Conservation (phyloP, 441 rosid genomes). For the Erysimum pusillum region DNA sequence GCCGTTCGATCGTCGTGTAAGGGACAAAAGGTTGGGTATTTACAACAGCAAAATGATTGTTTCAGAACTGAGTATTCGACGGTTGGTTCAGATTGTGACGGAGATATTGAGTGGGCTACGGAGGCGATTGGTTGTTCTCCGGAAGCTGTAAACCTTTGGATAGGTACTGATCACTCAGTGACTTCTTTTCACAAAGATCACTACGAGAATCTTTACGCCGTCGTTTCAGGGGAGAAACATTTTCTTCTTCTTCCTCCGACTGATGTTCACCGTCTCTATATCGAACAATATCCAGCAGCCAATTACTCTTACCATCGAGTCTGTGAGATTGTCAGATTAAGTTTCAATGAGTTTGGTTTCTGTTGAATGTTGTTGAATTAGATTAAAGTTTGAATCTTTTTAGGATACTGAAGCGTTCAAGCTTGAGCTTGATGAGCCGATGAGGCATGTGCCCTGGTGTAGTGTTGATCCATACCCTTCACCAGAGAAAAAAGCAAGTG, state of each 20-base stretch:
- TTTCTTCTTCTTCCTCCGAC: conserved; percentile 87
- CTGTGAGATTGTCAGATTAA: conserved; percentile 48
- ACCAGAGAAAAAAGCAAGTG: conserved; percentile 52
- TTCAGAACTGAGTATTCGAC: conserved; percentile 70
- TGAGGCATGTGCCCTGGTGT: conserved; percentile 76
- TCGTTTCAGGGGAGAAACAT: conserved; percentile 83
- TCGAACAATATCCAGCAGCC: conserved; percentile 71
- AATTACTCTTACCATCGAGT: conserved; percentile 56
- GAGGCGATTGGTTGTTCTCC: conserved; percentile 79
- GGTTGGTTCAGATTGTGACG: conserved; percentile 69
- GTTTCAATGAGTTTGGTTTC: conserved; percentile 1
- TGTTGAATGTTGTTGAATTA: conserved; percentile 20
- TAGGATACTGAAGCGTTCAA: conserved; percentile 61
- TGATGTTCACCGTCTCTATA: conserved; percentile 85
- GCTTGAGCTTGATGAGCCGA: conserved; percentile 74
- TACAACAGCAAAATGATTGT: conserved; percentile 89
- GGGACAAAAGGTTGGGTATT: conserved; percentile 61
- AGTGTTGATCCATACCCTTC: conserved; percentile 83
- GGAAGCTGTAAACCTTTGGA: conserved; percentile 94
- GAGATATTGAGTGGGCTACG: conserved; percentile 72
- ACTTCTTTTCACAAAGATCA: conserved; percentile 92
- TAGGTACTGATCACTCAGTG: conserved; percentile 72
- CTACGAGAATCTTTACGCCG: conserved; percentile 89
- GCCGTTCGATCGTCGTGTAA: conserved; percentile 48
- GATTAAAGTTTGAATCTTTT: conserved; percentile 32